Base-by-base conservation (phyloP, 371 early-diverging fungal genomes). In the Mortierella sp. region DNA sequence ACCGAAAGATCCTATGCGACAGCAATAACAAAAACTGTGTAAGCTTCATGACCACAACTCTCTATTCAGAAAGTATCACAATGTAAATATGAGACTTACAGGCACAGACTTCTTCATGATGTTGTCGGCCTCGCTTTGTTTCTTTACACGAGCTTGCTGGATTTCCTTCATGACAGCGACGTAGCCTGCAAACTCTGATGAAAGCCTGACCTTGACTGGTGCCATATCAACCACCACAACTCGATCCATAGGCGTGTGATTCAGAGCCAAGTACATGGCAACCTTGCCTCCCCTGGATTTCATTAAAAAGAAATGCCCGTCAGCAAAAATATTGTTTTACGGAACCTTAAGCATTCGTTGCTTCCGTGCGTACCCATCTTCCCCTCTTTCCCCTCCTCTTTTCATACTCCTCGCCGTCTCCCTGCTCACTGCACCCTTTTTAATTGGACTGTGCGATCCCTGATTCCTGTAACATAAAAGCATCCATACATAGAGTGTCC, bases 181-280 rank as follows among this genome's bases (percentile, higher is more conserved):
- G 69, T 95, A 95, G 5, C 60, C 75, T 0, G 77, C 76, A 70
- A 96, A 95, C 10, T 87, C 87, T 28, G 77, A 60, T 0, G 89
- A 85, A 16, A 95, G 79, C 4, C 77, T 77, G 24, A 89, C 65
- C 1, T 84, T 68, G 4, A 87, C 76, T 0, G 98, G 97, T 1
- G 96, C 90, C 86, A 94, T 95, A 71, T 98, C 98, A 5, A 96
- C 96, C 2, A 96, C 94, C 19, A 96, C 84, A 15, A 97, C 83
- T 61, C 90, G 91, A 16, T 91, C 87, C 4, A 97, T 68, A 9
- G 85, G 69, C 1, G 78, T 72, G 0, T 90, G 92, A 11, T 84
- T 65, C 33, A 97, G 77, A 0, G 96, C 95, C 19, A 93, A 72
- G 21, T 86, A 85, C 97, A 98, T 97, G 0, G 93, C 96, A 0